phyloP scores from a whole-genome alignment of 2,329 filamentous ascomycete species.

The Ophiostoma triangulosporum region DNA sequence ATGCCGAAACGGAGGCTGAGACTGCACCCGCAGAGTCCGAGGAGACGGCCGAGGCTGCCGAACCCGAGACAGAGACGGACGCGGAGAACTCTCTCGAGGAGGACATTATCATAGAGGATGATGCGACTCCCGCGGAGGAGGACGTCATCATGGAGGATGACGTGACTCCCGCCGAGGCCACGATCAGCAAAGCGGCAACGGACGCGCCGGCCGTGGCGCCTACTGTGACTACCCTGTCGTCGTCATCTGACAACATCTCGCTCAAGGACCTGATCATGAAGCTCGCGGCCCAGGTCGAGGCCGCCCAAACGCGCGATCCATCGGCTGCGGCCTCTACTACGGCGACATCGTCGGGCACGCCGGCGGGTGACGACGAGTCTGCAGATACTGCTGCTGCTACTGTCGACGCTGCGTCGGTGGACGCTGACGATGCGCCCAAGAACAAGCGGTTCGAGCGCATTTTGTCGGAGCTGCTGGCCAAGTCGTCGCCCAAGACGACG shows the following conservation, averaged over 20 bases:
- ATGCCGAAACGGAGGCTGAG: background rate
- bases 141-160: slow-evolving; percentile 15
- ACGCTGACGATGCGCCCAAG: slow-evolving; percentile 22
- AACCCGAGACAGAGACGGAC: background rate
- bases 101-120: background rate
- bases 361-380: background rate
- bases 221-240: background rate
- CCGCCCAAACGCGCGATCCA: slow-evolving; percentile 9
- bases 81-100: background rate
- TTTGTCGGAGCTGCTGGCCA: slow-evolving; percentile 33
- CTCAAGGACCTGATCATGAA: slow-evolving; percentile 39
- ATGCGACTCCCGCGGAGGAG: too few species aligned
- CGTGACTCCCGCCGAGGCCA: background rate
- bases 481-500: slow-evolving; percentile 18
- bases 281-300: slow-evolving; percentile 33
- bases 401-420: background rate
- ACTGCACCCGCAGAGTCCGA: background rate
- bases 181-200: background rate
- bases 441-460: slow-evolving; percentile 38
- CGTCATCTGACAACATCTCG: slow-evolving; percentile 8
- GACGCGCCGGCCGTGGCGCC: background rate
- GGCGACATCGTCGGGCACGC: background rate
- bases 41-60: background rate
- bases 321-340: background rate
- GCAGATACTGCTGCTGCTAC: background rate